A percentile compares a stretch with the other conserved stretches of the same genome.
Conservation (phyloP, 305 asterid species). For the Fraxinus nigra region DNA sequence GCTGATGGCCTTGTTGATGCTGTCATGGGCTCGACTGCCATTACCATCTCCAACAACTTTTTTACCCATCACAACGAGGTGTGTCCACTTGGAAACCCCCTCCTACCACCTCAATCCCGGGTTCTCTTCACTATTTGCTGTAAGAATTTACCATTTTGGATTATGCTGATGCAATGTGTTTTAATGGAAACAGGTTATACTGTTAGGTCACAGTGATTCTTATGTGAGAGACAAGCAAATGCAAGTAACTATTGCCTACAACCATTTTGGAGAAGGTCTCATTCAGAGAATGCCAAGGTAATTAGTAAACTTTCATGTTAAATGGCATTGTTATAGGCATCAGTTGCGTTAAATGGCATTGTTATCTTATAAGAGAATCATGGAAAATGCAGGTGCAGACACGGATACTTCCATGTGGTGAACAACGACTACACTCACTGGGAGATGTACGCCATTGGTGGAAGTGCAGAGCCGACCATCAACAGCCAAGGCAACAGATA, state of each 20-base stretch:
- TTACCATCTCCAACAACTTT: not conserved
- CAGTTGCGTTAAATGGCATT: not conserved
- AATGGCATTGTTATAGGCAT: not conserved
- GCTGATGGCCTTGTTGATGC: not conserved
- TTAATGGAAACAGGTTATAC: slow-evolving; percentile 62
- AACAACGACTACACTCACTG: not conserved
- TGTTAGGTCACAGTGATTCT: slow-evolving; percentile 92
- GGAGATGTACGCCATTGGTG: slow-evolving; percentile 91
- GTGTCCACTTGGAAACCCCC: not conserved
- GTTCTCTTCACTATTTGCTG: not conserved
- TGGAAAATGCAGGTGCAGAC: not conserved
- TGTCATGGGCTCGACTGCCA: not conserved
- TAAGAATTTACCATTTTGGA: not conserved
- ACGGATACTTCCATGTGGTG: not conserved
- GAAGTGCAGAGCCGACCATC: slow-evolving; percentile 57
- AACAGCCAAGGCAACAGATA: not conserved
- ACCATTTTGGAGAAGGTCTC: slow-evolving; percentile 93
- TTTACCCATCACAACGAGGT: slow-evolving; percentile 53
- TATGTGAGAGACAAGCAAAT: slow-evolving; percentile 74
- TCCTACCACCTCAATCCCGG: not conserved
- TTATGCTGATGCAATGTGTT: not conserved
- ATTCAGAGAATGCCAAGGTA: slow-evolving; percentile 99
- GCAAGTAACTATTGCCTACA: slow-evolving; percentile 91
- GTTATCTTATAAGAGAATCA: not conserved
- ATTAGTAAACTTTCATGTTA: not conserved